Evolutionary conservation across 2,329 filamentous ascomycete species (phyloP).

Genomic region (Claviceps maximensis): DNA sequence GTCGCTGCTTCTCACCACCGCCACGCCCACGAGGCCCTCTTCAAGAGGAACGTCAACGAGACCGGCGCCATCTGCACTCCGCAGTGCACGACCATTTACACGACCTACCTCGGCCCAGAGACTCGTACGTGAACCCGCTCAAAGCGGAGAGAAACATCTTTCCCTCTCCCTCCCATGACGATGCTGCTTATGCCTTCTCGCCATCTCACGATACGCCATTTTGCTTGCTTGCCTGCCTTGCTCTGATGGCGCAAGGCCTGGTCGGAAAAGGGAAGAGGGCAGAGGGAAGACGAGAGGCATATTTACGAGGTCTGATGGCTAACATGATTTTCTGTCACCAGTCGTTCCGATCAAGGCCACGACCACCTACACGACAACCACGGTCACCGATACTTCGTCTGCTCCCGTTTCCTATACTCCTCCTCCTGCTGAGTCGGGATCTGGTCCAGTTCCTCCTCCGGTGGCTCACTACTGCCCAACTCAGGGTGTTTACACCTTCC

Average conservation of each 20-base stretch:
- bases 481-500: constrained; percentile 63
- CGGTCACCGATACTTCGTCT: neutral
- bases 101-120: constrained; percentile 53
- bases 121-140: constrained; percentile 38
- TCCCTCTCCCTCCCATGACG: too few relatives aligned
- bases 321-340: too few relatives aligned
- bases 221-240: too few relatives aligned
- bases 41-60: constrained; percentile 35
- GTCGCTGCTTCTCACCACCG: constrained; percentile 47
- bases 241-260: too few relatives aligned
- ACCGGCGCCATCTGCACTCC: constrained; percentile 36
- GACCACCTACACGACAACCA: constrained; percentile 1
- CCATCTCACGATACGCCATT: too few relatives aligned
- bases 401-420: neutral
- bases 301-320: too few relatives aligned
- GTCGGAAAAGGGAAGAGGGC: too few relatives aligned
- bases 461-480: constrained; percentile 43
- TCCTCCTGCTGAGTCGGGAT: constrained; percentile 18
- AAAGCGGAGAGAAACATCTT: too few relatives aligned
- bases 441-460: constrained; percentile 28
- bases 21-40: constrained; percentile 49
- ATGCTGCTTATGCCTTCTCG: too few relatives aligned
- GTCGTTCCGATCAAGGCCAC: too few relatives aligned
- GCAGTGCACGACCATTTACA: constrained; percentile 62
- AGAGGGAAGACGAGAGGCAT: too few relatives aligned